phyloP scores from a whole-genome alignment of 352 stramenopile species.

The Globisporangium nodosum region DNA sequence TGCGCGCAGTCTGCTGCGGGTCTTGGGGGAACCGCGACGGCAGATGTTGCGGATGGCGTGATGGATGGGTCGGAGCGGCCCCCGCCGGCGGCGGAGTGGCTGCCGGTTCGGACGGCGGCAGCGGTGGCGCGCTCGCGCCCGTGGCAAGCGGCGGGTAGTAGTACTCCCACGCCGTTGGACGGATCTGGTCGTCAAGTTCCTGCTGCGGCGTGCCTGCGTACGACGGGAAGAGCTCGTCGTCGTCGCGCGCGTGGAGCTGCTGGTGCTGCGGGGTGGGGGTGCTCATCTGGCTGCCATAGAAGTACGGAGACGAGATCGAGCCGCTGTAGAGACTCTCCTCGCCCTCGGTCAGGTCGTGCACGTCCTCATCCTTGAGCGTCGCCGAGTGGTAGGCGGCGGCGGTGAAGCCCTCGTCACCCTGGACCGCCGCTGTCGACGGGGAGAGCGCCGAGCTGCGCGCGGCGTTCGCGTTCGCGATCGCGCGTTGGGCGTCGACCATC shows the following conservation, averaged over 20 bases:
- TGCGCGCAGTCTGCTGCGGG: not conserved
- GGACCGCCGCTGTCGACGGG: constrained; percentile 6
- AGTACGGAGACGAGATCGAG: constrained; percentile 16
- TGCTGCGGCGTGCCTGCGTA: constrained; percentile 28
- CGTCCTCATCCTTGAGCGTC: constrained; percentile 15
- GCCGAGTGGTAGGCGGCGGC: constrained; percentile 3
- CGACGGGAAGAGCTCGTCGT: constrained; percentile 47
- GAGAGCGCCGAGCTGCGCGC: constrained; percentile 5
- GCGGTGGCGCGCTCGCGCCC: not conserved
- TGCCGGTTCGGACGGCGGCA: not conserved
- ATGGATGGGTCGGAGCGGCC: constrained; percentile 6
- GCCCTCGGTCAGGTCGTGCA: constrained; percentile 10
- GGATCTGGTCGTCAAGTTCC: constrained; percentile 24
- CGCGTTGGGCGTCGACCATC: constrained; percentile 31
- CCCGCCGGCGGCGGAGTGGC: not conserved
- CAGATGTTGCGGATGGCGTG: constrained; percentile 11
- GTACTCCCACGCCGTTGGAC: constrained; percentile 30
- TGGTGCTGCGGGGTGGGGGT: constrained; percentile 9
- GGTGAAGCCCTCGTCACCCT: constrained; percentile 8
- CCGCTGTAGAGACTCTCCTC: constrained; percentile 15
- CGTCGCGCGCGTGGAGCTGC: constrained; percentile 21
- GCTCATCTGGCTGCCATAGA: constrained; percentile 12
- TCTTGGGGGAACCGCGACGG: constrained; percentile 15
- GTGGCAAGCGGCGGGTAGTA: constrained; percentile 30
- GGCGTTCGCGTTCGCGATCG: not conserved